Base-by-base conservation (phyloP, 129 eudicot genomes). In the Centrapalus pauciflorus region DNA sequence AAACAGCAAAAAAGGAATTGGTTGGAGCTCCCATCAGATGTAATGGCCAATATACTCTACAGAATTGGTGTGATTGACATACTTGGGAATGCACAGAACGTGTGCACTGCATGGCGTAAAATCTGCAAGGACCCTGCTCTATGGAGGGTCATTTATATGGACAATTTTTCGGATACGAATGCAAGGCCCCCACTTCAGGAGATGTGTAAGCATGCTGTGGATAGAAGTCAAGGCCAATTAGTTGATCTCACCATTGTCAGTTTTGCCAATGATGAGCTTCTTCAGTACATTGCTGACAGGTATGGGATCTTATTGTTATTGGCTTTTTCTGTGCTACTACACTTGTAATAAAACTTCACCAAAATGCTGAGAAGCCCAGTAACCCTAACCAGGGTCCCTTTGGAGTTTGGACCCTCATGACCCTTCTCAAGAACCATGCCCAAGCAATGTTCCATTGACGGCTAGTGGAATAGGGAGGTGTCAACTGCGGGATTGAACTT, bases 141-240 rank as follows among this genome's bases (percentile, higher is more conserved):
- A 48, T 60, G 66, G 66, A 60, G 10, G 66, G 48, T 60, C 27
- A 17, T 32, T 20, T 16, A 40, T 17, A 8, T 20, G 26, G 26
- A 60, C 14, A 10, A 2, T 6, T 19, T 7, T 32, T 19, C 7
- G 2, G 27, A 33, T 30, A 9, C 4, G 14, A 45, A 45, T 45
- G 51, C 17, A 12, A 46, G 1, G 13, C 16, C 13, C 0, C 9
- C 7, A 32, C 14, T 2, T 59, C 8, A 21, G 25, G 11, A 17
- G 46, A 59, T 59, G 26, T 32, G 46, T 59, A 59, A 33, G 45
- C 65, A 17, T 33, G 65, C 27, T 59, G 65, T 59, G 8, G 65
- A 59, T 20, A 17, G 45, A 32, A 60, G 65, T 28, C 48, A 59
- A 19, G 65, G 65, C 26, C 48, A 59, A 27, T 8, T 59, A 28